A percentile compares a stretch with the other conserved stretches of the same genome.
These are phyloP conservation scores for Megacollybia platyphylla DNA, from an alignment of 1,284 basidiomycete genomes.

Conservation along the genomic window DNA sequence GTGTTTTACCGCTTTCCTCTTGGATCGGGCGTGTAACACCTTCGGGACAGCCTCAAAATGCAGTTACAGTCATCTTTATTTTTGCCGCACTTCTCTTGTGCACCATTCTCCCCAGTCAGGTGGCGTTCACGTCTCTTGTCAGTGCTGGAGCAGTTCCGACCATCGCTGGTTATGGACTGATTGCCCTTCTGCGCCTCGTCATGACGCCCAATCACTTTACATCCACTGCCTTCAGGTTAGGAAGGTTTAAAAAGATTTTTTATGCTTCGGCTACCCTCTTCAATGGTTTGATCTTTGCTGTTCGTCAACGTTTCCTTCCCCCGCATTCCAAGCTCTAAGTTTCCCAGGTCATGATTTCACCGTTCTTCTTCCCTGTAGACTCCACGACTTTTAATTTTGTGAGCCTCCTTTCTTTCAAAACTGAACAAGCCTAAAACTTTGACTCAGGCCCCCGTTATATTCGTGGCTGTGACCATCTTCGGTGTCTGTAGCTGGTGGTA, in stretches of 20 bases:
- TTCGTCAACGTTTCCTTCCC: slow-evolving; percentile 19
- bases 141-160: slow-evolving; percentile 75
- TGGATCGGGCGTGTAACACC: slow-evolving; percentile 70
- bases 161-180: slow-evolving; percentile 73
- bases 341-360: slow-evolving; percentile 59
- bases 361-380: slow-evolving; percentile 71
- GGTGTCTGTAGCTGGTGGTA: slow-evolving; percentile 67
- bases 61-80: slow-evolving; percentile 70
- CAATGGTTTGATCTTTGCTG: slow-evolving; percentile 62
- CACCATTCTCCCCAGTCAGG: slow-evolving; percentile 75
- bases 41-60: slow-evolving; percentile 65
- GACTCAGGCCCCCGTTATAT: slow-evolving; percentile 59
- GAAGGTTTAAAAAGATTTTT: slow-evolving; percentile 50
- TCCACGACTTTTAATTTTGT: slow-evolving; percentile 72
- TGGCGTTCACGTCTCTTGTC: slow-evolving; percentile 77
- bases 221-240: slow-evolving; percentile 58
- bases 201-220: slow-evolving; percentile 69
- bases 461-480: slow-evolving; percentile 65
- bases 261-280: slow-evolving; percentile 58
- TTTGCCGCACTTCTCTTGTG: slow-evolving; percentile 65
- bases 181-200: slow-evolving; percentile 56
- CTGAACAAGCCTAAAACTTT: slow-evolving; percentile 2
- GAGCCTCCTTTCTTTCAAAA: slow-evolving; percentile 15
- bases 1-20: slow-evolving; percentile 66
- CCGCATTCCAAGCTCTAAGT: slow-evolving; percentile 1